These are phyloP conservation scores for Elaeis guineensis DNA, from an alignment of 176 grass and related monocot genomes.

Conservation along the genomic window DNA sequence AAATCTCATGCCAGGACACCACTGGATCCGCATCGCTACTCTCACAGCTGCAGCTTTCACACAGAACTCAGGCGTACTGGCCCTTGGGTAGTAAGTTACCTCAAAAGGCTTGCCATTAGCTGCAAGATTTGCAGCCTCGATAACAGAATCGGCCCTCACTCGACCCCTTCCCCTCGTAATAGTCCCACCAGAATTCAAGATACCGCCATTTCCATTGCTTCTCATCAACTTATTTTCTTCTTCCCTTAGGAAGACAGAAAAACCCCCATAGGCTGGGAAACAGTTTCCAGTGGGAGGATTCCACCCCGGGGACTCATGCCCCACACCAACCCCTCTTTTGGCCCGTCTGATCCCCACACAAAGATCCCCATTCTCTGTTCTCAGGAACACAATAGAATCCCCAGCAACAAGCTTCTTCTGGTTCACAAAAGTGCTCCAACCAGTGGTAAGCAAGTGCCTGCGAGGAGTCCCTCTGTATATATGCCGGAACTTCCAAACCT, in stretches of 20 bases:
- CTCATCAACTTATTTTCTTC: slow-evolving; percentile 42
- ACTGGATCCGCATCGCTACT: slow-evolving; percentile 49
- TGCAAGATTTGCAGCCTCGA: slow-evolving; percentile 32
- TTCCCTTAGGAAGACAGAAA: slow-evolving; percentile 46
- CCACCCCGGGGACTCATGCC: slow-evolving; percentile 44
- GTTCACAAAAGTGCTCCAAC: slow-evolving; percentile 86
- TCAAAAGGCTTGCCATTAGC: slow-evolving; percentile 40
- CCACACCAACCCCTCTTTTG: slow-evolving; percentile 22
- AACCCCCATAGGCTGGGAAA: slow-evolving; percentile 23
- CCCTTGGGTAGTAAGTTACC: slow-evolving; percentile 57
- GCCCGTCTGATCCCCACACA: slow-evolving; percentile 66
- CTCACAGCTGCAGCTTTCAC: slow-evolving; percentile 37
- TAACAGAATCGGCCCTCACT: slow-evolving; percentile 34
- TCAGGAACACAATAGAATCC: slow-evolving; percentile 82
- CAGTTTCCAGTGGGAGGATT: slow-evolving; percentile 18
- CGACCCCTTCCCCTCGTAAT: slow-evolving; percentile 32
- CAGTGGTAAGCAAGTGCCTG: slow-evolving; percentile 79
- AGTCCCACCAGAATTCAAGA: slow-evolving; percentile 14
- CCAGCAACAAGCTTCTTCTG: slow-evolving; percentile 68
- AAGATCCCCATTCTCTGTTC: slow-evolving; percentile 47
- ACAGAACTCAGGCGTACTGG: slow-evolving; percentile 49
- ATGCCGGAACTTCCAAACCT: slow-evolving; percentile 80
- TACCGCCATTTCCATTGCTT: background rate
- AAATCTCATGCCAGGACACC: slow-evolving; percentile 66
- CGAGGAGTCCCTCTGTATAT: slow-evolving; percentile 94